These are phyloP conservation scores for Metschnikowia vanudenii DNA, from an alignment of 805 yeast species.

Conservation along the genomic window DNA sequence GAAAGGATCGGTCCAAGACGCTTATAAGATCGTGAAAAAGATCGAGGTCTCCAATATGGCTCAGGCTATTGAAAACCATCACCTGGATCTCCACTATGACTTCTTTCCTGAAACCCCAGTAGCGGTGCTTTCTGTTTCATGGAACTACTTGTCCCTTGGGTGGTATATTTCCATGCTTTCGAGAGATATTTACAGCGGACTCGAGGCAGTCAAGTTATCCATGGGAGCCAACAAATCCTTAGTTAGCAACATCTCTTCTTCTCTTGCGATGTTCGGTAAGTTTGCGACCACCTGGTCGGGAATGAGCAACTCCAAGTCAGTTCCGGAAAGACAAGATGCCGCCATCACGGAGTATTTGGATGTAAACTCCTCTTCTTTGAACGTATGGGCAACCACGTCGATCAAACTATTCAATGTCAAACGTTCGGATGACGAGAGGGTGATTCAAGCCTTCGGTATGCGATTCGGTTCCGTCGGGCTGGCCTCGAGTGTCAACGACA, in stretches of 20 bases:
- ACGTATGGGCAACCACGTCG: constrained; percentile 53
- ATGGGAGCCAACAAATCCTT: constrained; percentile 29
- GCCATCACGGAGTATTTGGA: constrained; percentile 25
- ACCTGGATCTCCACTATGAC: constrained; percentile 38
- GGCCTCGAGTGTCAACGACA: constrained; percentile 29
- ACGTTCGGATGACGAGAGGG: constrained; percentile 19
- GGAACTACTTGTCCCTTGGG: constrained; percentile 65
- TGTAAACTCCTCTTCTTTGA: constrained; percentile 33
- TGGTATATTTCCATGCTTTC: constrained; percentile 74
- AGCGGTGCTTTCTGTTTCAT: constrained; percentile 49
- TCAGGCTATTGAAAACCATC: constrained; percentile 20
- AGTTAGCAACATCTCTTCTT: constrained; percentile 39
- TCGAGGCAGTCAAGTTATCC: constrained; percentile 8
- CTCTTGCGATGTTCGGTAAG: constrained; percentile 37
- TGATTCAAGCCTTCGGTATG: constrained; percentile 20
- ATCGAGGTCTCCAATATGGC: constrained; percentile 41
- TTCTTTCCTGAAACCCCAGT: constrained; percentile 44
- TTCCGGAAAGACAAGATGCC: constrained; percentile 7
- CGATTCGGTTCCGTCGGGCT: constrained; percentile 11
- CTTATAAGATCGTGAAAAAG: constrained; percentile 32
- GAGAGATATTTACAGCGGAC: constrained; percentile 49
- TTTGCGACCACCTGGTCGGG: constrained; percentile 39
- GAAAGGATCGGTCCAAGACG: constrained; percentile 3
- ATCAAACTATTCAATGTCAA: constrained; percentile 50
- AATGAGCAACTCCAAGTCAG: constrained; percentile 21